Evolutionary conservation across 1,284 basidiomycete genomes (phyloP).

Genomic region (Cystobasidium sp.): DNA sequence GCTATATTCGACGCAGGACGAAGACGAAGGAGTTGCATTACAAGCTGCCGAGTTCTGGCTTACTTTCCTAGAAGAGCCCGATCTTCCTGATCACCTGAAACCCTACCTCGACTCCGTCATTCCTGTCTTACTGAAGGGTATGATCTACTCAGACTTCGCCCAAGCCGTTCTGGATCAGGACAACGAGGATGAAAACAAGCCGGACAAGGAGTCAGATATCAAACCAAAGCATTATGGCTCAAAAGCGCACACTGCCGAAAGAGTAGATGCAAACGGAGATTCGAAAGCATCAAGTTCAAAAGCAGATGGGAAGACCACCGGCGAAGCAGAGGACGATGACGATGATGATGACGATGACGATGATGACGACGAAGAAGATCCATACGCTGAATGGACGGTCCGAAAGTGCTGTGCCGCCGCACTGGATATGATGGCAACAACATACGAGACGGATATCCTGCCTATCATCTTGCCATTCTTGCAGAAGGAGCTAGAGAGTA

Average conservation of each 20-base stretch:
- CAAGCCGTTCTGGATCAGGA: constrained; percentile 91
- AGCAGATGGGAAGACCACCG: constrained; percentile 42
- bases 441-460: constrained; percentile 83
- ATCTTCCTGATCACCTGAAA: constrained; percentile 78
- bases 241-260: constrained; percentile 67
- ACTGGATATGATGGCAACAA: constrained; percentile 92
- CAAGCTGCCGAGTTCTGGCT: constrained; percentile 99
- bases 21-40: constrained; percentile 89
- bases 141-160: constrained; percentile 96
- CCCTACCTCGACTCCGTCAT: constrained; percentile 86
- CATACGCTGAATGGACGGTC: constrained; percentile 98
- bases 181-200: constrained; percentile 71
- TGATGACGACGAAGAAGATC: constrained; percentile 93
- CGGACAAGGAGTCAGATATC: constrained; percentile 82
- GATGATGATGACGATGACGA: constrained; percentile 83
- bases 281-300: constrained; percentile 48
- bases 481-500: constrained; percentile 90
- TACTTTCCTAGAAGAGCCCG: constrained; percentile 94
- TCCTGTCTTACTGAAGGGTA: constrained; percentile 91
- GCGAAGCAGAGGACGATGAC: constrained; percentile 63
- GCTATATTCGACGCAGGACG: constrained; percentile 96
- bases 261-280: constrained; percentile 46
- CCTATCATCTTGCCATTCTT: constrained; percentile 86
- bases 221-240: constrained; percentile 88
- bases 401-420: constrained; percentile 98